Percentiles rank a stretch among this genome's conserved stretches.
Conservation (phyloP, 2,329 filamentous ascomycete genomes). For the Fusarium verticillioides region DNA sequence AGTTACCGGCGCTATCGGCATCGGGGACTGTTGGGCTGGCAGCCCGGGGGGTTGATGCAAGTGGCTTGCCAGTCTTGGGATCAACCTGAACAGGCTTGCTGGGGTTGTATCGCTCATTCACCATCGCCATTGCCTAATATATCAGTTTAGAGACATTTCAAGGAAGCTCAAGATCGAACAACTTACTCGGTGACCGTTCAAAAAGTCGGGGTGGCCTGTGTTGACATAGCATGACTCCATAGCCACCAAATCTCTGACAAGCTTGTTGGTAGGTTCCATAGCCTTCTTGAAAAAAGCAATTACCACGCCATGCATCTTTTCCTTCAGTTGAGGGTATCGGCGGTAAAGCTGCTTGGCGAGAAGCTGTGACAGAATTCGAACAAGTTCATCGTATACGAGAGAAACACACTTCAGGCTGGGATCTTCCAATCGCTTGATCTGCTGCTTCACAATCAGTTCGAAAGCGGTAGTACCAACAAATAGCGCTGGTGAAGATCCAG, state of each 20-base stretch:
- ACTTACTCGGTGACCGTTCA: conserved; percentile 89
- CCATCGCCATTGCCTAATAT: conserved; percentile 92
- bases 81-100: conserved; percentile 93
- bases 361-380: conserved; percentile 91
- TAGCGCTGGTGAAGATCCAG: conserved; percentile 94
- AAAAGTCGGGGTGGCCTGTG: conserved; percentile 96
- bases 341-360: conserved; percentile 90
- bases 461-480: conserved; percentile 99
- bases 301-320: conserved; percentile 94
- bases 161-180: background rate
- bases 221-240: conserved; percentile 99
- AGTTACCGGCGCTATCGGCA: conserved; percentile 63
- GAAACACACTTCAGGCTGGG: conserved; percentile 98
- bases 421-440: conserved; percentile 96
- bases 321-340: conserved; percentile 92
- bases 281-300: conserved; percentile 97
- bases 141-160: conserved; percentile 8
- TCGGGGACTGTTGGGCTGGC: conserved; percentile 77
- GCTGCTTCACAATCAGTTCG: conserved; percentile 97
- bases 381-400: conserved; percentile 95
- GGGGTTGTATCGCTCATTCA: conserved; percentile 89
- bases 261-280: conserved; percentile 98
- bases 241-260: conserved; percentile 88
- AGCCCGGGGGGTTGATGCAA: conserved; percentile 76
- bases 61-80: conserved; percentile 96